Evolutionary conservation across 352 stramenopile genomes (phyloP).

Genomic region (Phytophthora citrophthora): DNA sequence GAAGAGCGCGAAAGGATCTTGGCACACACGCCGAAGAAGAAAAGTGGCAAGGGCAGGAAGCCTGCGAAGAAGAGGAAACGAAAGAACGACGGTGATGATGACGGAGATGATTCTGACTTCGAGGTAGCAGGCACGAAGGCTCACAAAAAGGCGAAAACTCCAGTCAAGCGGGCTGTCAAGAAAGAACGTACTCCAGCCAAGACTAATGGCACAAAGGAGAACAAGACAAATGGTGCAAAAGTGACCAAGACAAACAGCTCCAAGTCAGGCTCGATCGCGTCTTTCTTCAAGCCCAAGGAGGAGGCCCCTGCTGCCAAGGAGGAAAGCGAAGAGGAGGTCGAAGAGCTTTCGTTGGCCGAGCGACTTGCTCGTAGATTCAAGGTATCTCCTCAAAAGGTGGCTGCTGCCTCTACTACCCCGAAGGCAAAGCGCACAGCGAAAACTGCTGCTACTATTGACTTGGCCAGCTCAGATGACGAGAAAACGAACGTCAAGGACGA

Average conservation of each 20-base stretch:
- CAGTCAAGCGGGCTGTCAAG: conserved; percentile 41
- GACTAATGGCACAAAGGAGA: conserved; percentile 33
- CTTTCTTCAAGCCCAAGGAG: conserved; percentile 63
- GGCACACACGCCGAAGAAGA: conserved; percentile 65
- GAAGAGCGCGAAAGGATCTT: conserved; percentile 57
- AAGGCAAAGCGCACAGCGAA: conserved; percentile 31
- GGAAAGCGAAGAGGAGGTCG: conserved; percentile 64
- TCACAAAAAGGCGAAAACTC: conserved; percentile 52
- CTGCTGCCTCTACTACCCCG: conserved; percentile 17
- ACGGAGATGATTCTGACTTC: conserved; percentile 75
- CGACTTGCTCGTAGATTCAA: conserved; percentile 63
- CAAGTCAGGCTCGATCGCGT: conserved; percentile 46
- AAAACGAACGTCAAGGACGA: conserved; percentile 28
- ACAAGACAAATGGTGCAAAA: conserved; percentile 19
- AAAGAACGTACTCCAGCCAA: conserved; percentile 34
- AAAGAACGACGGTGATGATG: conserved; percentile 55
- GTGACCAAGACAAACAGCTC: conserved; percentile 11
- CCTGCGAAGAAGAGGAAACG: conserved; percentile 50
- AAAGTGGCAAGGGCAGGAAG: conserved; percentile 50
- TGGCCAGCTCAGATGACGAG: conserved; percentile 58
- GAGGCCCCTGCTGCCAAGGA: conserved; percentile 32
- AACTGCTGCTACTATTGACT: conserved; percentile 38
- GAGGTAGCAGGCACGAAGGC: conserved; percentile 41
- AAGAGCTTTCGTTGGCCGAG: conserved; percentile 79
- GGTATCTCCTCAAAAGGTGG: conserved; percentile 51